Evolutionary conservation across 2,329 filamentous ascomycete species (phyloP).

Genomic region (Purpureocillium takamizusanense): DNA sequence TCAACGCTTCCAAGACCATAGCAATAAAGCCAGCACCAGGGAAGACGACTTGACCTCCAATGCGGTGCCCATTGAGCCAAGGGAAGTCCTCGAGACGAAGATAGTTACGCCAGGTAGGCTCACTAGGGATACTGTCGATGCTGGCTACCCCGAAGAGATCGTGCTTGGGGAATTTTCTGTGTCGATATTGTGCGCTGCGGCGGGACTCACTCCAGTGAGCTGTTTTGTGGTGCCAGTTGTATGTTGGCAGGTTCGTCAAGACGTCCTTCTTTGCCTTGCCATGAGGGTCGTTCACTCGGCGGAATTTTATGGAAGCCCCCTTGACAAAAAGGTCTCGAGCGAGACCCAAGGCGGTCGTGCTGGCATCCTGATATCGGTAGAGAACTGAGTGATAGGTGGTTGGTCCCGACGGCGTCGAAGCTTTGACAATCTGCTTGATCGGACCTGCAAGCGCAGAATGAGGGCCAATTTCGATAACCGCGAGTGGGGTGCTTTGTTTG

Average conservation of each 20-base stretch:
- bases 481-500: not conserved
- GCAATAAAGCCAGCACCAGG: slow-evolving; percentile 22
- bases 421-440: slow-evolving; percentile 3
- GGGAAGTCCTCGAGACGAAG: slow-evolving; percentile 16
- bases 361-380: not conserved
- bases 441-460: slow-evolving; percentile 5
- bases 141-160: slow-evolving; percentile 16
- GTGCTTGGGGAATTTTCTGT: slow-evolving; percentile 12
- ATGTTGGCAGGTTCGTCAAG: slow-evolving; percentile 12
- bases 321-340: not conserved
- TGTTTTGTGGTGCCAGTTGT: slow-evolving; percentile 13
- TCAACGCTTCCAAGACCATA: slow-evolving; percentile 22
- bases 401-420: slow-evolving; percentile 2
- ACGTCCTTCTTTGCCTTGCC: not conserved
- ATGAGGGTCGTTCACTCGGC: not conserved
- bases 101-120: slow-evolving; percentile 22
- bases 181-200: slow-evolving; percentile 14
- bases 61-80: slow-evolving; percentile 22
- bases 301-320: not conserved
- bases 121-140: slow-evolving; percentile 9
- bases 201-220: slow-evolving; percentile 12
- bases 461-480: slow-evolving; percentile 6
- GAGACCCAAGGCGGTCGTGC: not conserved
- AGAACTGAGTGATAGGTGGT: not conserved
- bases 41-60: slow-evolving; percentile 19